Percentiles rank a stretch among this genome's conserved stretches.
phyloP scores from a whole-genome alignment of 192 early-diverging fungal genomes.

The Phlyctochytrium arcticum region DNA sequence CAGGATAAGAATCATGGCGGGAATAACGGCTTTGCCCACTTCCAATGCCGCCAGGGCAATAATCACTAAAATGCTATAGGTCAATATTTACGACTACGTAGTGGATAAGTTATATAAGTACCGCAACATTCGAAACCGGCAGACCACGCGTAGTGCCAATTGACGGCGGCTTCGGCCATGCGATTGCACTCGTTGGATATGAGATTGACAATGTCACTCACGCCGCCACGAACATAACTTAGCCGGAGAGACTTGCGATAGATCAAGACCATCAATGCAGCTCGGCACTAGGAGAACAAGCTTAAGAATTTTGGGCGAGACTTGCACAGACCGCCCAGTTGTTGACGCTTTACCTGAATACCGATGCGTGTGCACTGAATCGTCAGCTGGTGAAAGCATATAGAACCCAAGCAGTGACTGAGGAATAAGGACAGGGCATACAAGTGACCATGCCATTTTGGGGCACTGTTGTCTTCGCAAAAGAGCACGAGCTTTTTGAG shows the following conservation, averaged over 20 bases:
- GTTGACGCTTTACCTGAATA: slow-evolving; percentile 23
- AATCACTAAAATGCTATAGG: slow-evolving; percentile 35
- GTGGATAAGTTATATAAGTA: no score
- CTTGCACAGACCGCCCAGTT: neutral
- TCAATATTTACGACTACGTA: no score
- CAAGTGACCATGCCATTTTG: slow-evolving; percentile 36
- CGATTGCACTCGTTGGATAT: slow-evolving; percentile 71
- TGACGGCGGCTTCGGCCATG: slow-evolving; percentile 64
- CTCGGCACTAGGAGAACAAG: slow-evolving; percentile 48
- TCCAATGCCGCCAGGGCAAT: slow-evolving; percentile 46
- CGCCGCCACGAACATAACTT: slow-evolving; percentile 58
- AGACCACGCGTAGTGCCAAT: slow-evolving; percentile 72
- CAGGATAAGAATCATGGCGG: slow-evolving; percentile 38
- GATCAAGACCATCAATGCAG: slow-evolving; percentile 71
- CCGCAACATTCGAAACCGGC: slow-evolving; percentile 54
- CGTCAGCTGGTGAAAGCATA: slow-evolving; percentile 45
- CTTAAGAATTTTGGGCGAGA: neutral
- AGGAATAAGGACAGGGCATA: slow-evolving; percentile 55
- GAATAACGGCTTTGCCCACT: slow-evolving; percentile 45
- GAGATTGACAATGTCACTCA: slow-evolving; percentile 67
- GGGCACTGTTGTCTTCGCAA: slow-evolving; percentile 24
- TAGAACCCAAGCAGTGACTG: slow-evolving; percentile 32
- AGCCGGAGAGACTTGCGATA: slow-evolving; percentile 68
- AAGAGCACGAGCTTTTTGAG: slow-evolving; percentile 44
- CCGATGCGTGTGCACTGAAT: slow-evolving; percentile 43